These are phyloP conservation scores for Dactylellina haptotyla DNA, from an alignment of 2,329 filamentous ascomycete species.

Conservation along the genomic window DNA sequence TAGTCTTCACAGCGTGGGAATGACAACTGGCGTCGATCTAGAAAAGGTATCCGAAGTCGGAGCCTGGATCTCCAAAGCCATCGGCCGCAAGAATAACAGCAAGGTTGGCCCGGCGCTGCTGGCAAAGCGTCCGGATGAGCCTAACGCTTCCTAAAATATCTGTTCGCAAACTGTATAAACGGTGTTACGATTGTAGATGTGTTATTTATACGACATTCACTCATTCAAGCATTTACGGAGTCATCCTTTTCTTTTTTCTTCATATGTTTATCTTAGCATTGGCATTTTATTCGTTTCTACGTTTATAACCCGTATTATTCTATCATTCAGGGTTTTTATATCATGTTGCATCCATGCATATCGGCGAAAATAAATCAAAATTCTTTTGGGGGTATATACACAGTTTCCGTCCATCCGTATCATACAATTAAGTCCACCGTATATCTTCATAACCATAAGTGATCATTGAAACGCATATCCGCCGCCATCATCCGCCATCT, in stretches of 20 bases:
- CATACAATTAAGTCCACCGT: no score
- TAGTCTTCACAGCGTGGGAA: slow-evolving; percentile 74
- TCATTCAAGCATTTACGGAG: not conserved
- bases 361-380: no score
- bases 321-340: not conserved
- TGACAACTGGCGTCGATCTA: slow-evolving; percentile 77
- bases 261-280: not conserved
- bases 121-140: slow-evolving; percentile 64
- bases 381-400: no score
- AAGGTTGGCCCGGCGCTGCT: slow-evolving; percentile 74
- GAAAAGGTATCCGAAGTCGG: slow-evolving; percentile 75
- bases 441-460: no score
- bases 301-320: not conserved
- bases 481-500: no score
- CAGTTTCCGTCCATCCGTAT: no score
- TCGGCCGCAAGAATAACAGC: slow-evolving; percentile 73
- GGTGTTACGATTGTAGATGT: not conserved
- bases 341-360: not conserved
- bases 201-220: not conserved
- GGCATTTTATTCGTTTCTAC: not conserved
- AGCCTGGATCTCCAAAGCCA: slow-evolving; percentile 74
- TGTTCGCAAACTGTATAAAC: not conserved
- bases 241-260: not conserved
- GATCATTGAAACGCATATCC: no score
- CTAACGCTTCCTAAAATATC: not conserved